Base-by-base conservation (phyloP, 164 flowering plant species). In the Taxillus chinensis region DNA sequence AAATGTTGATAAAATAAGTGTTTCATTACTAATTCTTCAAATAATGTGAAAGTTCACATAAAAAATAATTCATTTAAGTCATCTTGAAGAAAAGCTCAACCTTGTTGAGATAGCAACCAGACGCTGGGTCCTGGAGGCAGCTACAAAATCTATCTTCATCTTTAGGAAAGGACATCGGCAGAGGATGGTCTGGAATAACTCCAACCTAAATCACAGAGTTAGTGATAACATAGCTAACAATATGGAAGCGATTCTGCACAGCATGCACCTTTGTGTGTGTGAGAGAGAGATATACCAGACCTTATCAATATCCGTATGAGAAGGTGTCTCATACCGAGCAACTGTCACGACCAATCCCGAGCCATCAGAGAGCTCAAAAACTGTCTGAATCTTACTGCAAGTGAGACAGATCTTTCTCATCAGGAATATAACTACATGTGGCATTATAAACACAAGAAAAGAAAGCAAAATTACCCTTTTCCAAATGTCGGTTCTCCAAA, bases 261-360 rank as follows among this genome's bases (percentile, higher is more conserved):
- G 27, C 27, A 27, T 27, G 27, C 27, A 27, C 27, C 27, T 0
- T 27, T 27, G 27, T 27, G 27, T 27, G 52, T n/a, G n/a, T 54
- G 49, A 61, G 52, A 27, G 64, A 38, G 60, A 15, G 53, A 40
- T 41, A 53, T 43, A 27, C 39, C 46, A 45, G 39, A 88, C 99
- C 97, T 95, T 95, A 78, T 95, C 86, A 53, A 95, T 93, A 65
- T 93, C 97, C 55, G 64, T 87, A 79, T 89, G 99, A 67, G 86
- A 84, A 57, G 99, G 99, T 41, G 99, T 93, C 73, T 93, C 95
- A 71, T 95, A 95, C 59, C 97, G 97, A 75, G 99, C 99, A 56
- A 95, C 97, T 7, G 99, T 95, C 61, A 95, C 92, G 40, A 84
- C 97, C 79, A 95, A 66, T 54, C 97, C 99, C 57, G 99, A 95